phyloP scores from a whole-genome alignment of 768 basidiomycete genomes.

The Amanita rimosa region DNA sequence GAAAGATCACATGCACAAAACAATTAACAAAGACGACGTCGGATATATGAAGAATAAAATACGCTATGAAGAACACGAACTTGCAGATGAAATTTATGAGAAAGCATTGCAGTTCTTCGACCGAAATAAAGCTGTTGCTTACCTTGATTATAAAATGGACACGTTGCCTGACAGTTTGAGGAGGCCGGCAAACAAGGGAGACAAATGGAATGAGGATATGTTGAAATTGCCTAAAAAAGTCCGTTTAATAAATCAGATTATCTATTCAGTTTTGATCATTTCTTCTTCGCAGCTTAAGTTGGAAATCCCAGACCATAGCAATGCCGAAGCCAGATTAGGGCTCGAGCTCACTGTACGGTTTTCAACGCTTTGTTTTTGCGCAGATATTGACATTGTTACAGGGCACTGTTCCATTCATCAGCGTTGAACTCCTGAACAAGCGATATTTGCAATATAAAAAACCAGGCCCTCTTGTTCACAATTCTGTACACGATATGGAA shows the following conservation, averaged over 20 bases:
- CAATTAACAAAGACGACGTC: too few relatives aligned
- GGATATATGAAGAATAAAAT: too few relatives aligned
- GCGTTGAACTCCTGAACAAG: neutral
- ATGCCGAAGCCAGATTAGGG: too few relatives aligned
- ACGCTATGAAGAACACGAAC: too few relatives aligned
- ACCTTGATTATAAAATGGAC: too few relatives aligned
- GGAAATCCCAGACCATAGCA: neutral
- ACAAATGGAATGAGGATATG: neutral
- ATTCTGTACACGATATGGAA: conserved; percentile 12
- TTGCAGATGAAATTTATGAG: too few relatives aligned
- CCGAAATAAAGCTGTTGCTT: too few relatives aligned
- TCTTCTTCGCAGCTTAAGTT: neutral
- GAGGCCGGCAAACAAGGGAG: too few relatives aligned
- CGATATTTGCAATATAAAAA: neutral
- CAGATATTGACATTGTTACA: neutral
- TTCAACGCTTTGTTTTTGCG: neutral
- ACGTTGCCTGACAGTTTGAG: too few relatives aligned
- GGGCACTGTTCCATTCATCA: neutral
- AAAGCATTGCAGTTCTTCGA: too few relatives aligned
- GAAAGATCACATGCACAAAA: too few relatives aligned
- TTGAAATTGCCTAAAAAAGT: neutral
- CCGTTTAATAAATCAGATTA: neutral
- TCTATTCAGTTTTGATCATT: too few relatives aligned
- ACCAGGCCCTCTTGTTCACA: neutral
- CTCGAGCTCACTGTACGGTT: neutral